Evolutionary conservation across 345 rosid species (phyloP).

Genomic region (Bruguiera parviflora): DNA sequence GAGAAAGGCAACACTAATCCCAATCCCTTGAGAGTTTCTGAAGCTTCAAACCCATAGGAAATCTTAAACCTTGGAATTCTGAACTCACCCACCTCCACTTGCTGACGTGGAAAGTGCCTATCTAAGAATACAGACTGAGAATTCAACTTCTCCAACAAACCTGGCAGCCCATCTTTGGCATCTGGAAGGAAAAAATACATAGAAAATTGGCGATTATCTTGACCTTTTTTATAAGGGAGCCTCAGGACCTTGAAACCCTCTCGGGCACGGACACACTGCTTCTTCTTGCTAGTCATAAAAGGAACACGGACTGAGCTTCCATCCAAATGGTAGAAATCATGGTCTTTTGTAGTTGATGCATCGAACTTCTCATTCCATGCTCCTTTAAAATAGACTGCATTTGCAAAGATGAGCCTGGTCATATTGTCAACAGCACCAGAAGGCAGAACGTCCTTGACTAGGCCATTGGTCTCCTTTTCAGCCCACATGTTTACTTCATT

Average conservation of each 20-base stretch:
- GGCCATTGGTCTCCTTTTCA: constrained; percentile 66
- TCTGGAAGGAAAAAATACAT: constrained; percentile 78
- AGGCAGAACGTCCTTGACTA: constrained; percentile 71
- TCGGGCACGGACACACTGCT: constrained; percentile 42
- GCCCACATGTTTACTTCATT: constrained; percentile 74
- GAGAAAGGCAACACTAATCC: constrained; percentile 56
- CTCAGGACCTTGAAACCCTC: constrained; percentile 69
- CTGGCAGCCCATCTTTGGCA: constrained; percentile 52
- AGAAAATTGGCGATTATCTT: constrained; percentile 57
- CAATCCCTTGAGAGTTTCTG: constrained; percentile 43
- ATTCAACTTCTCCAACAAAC: constrained; percentile 43
- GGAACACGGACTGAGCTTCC: constrained; percentile 52
- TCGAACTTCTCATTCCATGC: constrained; percentile 74
- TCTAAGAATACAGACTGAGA: constrained; percentile 50
- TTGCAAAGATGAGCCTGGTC: constrained; percentile 61
- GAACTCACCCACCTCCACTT: constrained; percentile 39
- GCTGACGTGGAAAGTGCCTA: constrained; percentile 37
- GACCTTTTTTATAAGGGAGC: constrained; percentile 69
- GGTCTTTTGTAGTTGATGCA: constrained; percentile 43
- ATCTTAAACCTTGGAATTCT: constrained; percentile 59
- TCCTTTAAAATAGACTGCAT: constrained; percentile 83
- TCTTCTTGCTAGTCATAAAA: constrained; percentile 75
- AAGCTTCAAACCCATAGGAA: constrained; percentile 57
- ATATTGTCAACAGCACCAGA: constrained; percentile 49
- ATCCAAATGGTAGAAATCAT: constrained; percentile 58